These are phyloP conservation scores for Phascolomyces articulosus DNA, from an alignment of 371 early-diverging fungal genomes.

Conservation along the genomic window DNA sequence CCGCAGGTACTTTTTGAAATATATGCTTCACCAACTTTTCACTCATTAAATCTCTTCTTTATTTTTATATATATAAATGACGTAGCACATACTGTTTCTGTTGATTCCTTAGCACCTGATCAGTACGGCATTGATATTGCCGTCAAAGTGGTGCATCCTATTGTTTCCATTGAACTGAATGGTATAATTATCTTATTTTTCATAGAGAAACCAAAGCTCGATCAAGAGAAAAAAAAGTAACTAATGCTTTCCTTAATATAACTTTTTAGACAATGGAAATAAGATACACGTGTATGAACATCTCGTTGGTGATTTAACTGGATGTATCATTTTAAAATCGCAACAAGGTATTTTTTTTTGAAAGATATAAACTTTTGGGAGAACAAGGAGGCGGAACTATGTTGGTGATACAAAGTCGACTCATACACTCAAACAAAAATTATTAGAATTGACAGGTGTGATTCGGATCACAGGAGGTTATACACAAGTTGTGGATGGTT, in stretches of 20 bases:
- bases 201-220: too few species aligned
- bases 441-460: neutral
- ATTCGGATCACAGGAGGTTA: conserved; percentile 21
- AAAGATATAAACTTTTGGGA: too few species aligned
- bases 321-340: conserved; percentile 26
- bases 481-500: conserved; percentile 27
- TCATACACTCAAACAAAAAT: too few species aligned
- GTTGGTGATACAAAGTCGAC: too few species aligned
- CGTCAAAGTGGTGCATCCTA: conserved; percentile 19
- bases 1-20: too few species aligned
- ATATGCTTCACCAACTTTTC: too few species aligned
- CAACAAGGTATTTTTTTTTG: conserved; percentile 12
- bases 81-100: neutral
- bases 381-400: too few species aligned
- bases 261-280: conserved; percentile 4
- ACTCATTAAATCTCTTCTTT: too few species aligned
- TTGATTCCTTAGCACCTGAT: conserved; percentile 20
- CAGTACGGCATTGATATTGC: conserved; percentile 26
- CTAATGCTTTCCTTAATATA: too few species aligned
- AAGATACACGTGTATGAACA: conserved; percentile 26
- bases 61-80: too few species aligned
- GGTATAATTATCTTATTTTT: conserved; percentile 1
- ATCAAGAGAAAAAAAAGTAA: too few species aligned
- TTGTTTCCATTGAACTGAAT: conserved; percentile 18
- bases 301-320: conserved; percentile 31